These are phyloP conservation scores for Liriodendron chinense DNA, from an alignment of 164 flowering plant species.

Conservation along the genomic window DNA sequence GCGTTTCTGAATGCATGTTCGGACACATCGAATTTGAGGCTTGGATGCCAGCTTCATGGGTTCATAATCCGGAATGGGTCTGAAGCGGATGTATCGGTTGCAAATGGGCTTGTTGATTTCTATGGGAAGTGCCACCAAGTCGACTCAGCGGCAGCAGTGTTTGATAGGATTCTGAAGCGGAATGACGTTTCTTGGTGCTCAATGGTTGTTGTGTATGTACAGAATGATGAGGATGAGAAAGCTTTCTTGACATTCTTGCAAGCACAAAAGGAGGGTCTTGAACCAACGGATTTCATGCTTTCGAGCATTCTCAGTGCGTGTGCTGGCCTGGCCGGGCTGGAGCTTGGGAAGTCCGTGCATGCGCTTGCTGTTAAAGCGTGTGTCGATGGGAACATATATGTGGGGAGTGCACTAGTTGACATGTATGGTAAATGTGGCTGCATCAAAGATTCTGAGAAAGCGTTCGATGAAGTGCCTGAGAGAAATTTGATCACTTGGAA, in stretches of 20 bases:
- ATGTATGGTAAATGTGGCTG: constrained; percentile 95
- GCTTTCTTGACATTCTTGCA: constrained; percentile 47
- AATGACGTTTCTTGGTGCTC: constrained; percentile 83
- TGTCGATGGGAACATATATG: constrained; percentile 58
- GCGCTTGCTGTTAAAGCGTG: constrained; percentile 72
- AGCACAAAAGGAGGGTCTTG: constrained; percentile 43
- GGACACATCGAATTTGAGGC: constrained; percentile 32
- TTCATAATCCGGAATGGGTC: constrained; percentile 46
- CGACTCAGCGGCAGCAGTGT: constrained; percentile 44
- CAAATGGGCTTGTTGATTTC: constrained; percentile 77
- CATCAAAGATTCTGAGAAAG: constrained; percentile 52
- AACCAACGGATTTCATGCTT: constrained; percentile 65
- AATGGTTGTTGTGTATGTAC: constrained; percentile 60
- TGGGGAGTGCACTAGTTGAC: constrained; percentile 88
- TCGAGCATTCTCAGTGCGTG: constrained; percentile 80
- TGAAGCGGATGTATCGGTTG: constrained; percentile 48
- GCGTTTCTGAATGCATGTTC: constrained; percentile 83
- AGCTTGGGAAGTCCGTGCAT: constrained; percentile 66
- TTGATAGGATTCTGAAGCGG: constrained; percentile 28
- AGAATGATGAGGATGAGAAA: constrained; percentile 69
- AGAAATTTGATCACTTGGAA: constrained; percentile 77
- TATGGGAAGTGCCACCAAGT: constrained; percentile 74
- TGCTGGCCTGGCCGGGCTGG: constrained; percentile 66
- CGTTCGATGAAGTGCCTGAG: constrained; percentile 50
- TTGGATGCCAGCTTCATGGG: constrained; percentile 69